phyloP scores from a whole-genome alignment of 164 flowering plant genomes.

The Hamamelis virginiana region DNA sequence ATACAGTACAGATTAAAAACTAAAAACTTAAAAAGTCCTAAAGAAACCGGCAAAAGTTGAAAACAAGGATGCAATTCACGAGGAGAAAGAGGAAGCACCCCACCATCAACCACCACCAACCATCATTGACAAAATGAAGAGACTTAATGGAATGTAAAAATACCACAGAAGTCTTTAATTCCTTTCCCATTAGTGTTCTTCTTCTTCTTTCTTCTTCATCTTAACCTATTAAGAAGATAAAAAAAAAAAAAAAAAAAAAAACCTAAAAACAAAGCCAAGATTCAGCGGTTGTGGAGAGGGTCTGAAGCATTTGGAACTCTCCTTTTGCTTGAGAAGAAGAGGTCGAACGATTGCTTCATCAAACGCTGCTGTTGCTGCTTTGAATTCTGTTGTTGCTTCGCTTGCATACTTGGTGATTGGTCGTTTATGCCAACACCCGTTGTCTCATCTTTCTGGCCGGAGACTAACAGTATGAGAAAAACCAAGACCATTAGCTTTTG shows the following conservation, averaged over 20 bases:
- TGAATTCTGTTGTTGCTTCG: constrained; percentile 1
- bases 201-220: too few relatives aligned
- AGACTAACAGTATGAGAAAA: constrained; percentile 27
- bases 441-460: constrained; percentile 13
- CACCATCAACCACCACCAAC: constrained; percentile 7
- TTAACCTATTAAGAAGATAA: too few relatives aligned
- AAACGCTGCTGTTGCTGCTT: constrained; percentile 8
- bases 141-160: too few relatives aligned
- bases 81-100: constrained; percentile 1
- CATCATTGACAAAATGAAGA: constrained; percentile 10
- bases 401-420: neutral
- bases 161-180: too few relatives aligned
- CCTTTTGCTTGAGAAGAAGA: constrained; percentile 43
- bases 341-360: constrained; percentile 20
- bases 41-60: constrained; percentile 1
- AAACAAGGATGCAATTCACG: constrained; percentile 4
- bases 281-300: constrained; percentile 63
- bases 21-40: neutral
- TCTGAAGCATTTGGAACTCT: constrained; percentile 57
- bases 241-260: too few relatives aligned
- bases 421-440: neutral
- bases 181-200: too few relatives aligned
- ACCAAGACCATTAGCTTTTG: constrained; percentile 23
- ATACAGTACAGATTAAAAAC: neutral
- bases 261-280: too few relatives aligned